Percentiles rank a stretch among this genome's conserved stretches.
Conservation (phyloP, 768 basidiomycete species). For the Asterophora lycoperdoides region DNA sequence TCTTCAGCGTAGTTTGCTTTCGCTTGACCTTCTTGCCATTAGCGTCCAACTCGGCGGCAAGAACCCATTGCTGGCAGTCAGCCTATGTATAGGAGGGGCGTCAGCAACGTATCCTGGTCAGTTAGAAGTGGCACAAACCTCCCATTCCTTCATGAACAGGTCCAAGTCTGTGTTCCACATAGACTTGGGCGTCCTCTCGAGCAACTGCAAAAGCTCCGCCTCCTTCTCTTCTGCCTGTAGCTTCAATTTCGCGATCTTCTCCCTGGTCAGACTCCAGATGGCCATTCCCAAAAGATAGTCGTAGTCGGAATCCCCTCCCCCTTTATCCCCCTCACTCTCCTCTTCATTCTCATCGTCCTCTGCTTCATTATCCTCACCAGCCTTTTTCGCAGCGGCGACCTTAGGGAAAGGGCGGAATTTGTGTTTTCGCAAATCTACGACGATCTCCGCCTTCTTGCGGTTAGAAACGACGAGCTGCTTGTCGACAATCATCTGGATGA, state of each 20-base stretch:
- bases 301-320: conserved; percentile 57
- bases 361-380: conserved; percentile 59
- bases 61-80: conserved; percentile 45
- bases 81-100: conserved; percentile 21
- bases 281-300: conserved; percentile 96
- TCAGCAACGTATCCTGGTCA: not conserved
- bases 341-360: conserved; percentile 48
- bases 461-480: conserved; percentile 78
- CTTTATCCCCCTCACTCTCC: conserved; percentile 26
- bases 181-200: conserved; percentile 73
- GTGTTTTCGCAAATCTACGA: conserved; percentile 74
- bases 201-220: conserved; percentile 67
- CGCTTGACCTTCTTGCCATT: conserved; percentile 46
- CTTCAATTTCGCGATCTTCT: conserved; percentile 89
- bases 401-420: conserved; percentile 95
- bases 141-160: conserved; percentile 77
- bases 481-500: conserved; percentile 93
- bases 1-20: conserved; percentile 43
- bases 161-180: conserved; percentile 93
- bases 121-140: conserved; percentile 46
- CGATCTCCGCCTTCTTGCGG: conserved; percentile 85
- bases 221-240: conserved; percentile 82
- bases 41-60: conserved; percentile 35
- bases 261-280: conserved; percentile 91
- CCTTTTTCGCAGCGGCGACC: conserved; percentile 57